Evolutionary conservation across 2,329 filamentous ascomycete genomes (phyloP).

Genomic region (Talaromyces sp.): DNA sequence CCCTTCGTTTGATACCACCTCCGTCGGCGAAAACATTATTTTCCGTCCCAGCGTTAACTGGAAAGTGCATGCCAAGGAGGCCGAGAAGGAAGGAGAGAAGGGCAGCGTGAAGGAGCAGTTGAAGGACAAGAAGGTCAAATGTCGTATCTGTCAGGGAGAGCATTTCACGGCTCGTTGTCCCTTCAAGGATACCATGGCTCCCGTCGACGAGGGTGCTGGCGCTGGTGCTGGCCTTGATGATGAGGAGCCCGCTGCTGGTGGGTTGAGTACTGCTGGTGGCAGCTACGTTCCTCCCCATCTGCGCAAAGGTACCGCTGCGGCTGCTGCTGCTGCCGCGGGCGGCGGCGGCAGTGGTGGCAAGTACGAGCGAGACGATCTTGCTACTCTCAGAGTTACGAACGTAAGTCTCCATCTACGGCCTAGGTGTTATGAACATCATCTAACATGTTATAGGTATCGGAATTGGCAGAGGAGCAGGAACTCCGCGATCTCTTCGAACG

Average conservation of each 20-base stretch:
- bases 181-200: conserved; percentile 99
- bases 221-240: conserved; percentile 41
- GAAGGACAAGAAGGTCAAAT: conserved; percentile 99
- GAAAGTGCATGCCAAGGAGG: conserved; percentile 82
- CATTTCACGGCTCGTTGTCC: conserved; percentile 99
- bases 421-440: background rate
- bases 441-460: conserved; percentile 62
- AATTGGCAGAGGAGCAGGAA: conserved; percentile 94
- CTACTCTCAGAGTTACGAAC: conserved; percentile 95
- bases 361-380: conserved; percentile 93
- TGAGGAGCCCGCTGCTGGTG: conserved; percentile 46
- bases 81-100: conserved; percentile 52
- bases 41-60: conserved; percentile 92
- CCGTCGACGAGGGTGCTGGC: conserved; percentile 44
- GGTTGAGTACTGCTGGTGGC: conserved; percentile 61
- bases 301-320: conserved; percentile 59
- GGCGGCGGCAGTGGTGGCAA: conserved; percentile 93
- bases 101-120: conserved; percentile 64
- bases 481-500: conserved; percentile 97
- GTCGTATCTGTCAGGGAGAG: conserved; percentile 96
- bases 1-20: conserved; percentile 84
- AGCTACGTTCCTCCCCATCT: conserved; percentile 94
- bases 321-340: conserved; percentile 40
- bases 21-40: conserved; percentile 94
- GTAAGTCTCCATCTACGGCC: conserved; percentile 57